Base-by-base conservation (phyloP, 345 rosid species). In the Gossypium sturtianum region DNA sequence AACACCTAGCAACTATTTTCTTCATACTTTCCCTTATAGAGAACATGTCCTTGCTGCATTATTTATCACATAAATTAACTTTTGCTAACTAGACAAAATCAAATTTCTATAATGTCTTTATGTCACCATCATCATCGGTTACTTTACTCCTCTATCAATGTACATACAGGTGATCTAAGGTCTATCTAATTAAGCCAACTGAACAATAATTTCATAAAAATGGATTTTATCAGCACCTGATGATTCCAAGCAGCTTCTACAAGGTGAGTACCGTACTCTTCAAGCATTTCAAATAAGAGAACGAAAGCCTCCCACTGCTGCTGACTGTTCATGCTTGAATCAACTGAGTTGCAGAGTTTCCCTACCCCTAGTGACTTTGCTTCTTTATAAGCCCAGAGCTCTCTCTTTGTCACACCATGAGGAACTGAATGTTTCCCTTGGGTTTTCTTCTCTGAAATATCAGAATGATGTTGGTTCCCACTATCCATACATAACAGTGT, bases 221-320 rank as follows among this genome's bases (percentile, higher is more conserved):
- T 20, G 62, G 63, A 47, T 29, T 70, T 56, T n/a, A 72, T 22
- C 27, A 71, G 76, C 69, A 94, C 98, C 97, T 91, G 98, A 75
- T 88, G 93, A 82, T 84, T 86, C 98, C 98, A 94, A 74, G 95
- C 97, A 68, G 97, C 98, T 84, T 91, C 97, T 70, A 94, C 97
- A 25, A 94, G 86, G 81, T 94, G 97, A 56, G 97, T 91, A n/a
- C 98, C 95, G 63, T 84, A 92, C 83, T 92, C 98, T 78, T 89
- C 93, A 74, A 94, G 97, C 95, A 91, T 94, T 86, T 92, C 97
- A 87, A 82, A 92, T 23, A 91, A 71, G 71, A 94, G 97, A 66
- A 92, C 47, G 80, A 94, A 94, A 69, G 97, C 97, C 78, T 87
- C 91, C 98, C 98, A 94, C 71, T 84, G 89, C 82, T 89, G 90